These are phyloP conservation scores for Coprinellus aureogranulatus DNA, from an alignment of 768 basidiomycete species.

Conservation along the genomic window DNA sequence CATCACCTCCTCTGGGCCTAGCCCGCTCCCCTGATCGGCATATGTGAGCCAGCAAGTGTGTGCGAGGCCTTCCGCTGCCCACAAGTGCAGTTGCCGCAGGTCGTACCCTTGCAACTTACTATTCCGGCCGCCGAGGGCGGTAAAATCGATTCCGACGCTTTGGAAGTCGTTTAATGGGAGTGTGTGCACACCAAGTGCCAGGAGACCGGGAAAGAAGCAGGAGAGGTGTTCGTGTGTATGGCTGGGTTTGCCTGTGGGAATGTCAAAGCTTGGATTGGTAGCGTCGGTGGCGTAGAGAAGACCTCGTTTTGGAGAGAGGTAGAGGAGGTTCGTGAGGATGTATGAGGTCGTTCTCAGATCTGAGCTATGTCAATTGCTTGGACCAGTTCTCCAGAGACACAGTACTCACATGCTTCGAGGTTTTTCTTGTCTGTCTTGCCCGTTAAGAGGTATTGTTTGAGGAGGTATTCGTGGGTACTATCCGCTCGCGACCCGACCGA, in stretches of 20 bases:
- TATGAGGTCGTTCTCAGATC: slow-evolving; percentile 62
- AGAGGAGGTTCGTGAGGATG: slow-evolving; percentile 64
- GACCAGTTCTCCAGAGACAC: neutral
- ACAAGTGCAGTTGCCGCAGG: slow-evolving; percentile 64
- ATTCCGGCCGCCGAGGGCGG: slow-evolving; percentile 34
- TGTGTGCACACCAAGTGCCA: slow-evolving; percentile 67
- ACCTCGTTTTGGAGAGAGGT: slow-evolving; percentile 59
- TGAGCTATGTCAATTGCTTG: slow-evolving; percentile 20
- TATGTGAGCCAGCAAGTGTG: slow-evolving; percentile 71
- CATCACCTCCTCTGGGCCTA: slow-evolving; percentile 61
- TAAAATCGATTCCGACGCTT: slow-evolving; percentile 44
- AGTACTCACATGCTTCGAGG: slow-evolving; percentile 62
- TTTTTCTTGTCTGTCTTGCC: slow-evolving; percentile 57
- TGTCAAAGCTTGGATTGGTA: slow-evolving; percentile 24
- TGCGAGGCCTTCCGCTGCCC: slow-evolving; percentile 75
- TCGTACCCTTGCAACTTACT: slow-evolving; percentile 42
- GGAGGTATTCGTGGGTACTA: slow-evolving; percentile 74
- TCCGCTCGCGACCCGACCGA: slow-evolving; percentile 69
- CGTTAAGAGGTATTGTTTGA: slow-evolving; percentile 71
- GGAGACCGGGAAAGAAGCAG: slow-evolving; percentile 74
- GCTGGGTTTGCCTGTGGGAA: slow-evolving; percentile 32
- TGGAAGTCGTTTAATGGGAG: slow-evolving; percentile 56
- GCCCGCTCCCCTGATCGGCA: slow-evolving; percentile 65
- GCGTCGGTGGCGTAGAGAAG: slow-evolving; percentile 68
- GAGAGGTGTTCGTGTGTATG: slow-evolving; percentile 71